phyloP scores from a whole-genome alignment of 2,329 filamentous ascomycete genomes.

The Fusarium incarnatum region DNA sequence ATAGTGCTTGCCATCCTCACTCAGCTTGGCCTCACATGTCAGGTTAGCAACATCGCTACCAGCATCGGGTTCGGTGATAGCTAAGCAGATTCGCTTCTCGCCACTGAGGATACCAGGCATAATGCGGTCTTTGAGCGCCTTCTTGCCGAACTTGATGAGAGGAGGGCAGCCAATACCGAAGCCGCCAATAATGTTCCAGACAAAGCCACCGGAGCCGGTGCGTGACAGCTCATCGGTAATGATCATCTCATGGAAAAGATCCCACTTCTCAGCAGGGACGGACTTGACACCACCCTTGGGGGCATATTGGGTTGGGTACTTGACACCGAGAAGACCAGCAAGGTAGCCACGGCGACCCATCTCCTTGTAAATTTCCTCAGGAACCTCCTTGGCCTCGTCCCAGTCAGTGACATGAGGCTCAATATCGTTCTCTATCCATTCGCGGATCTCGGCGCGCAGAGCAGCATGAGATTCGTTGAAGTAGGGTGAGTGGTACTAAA shows the following conservation, averaged over 20 bases:
- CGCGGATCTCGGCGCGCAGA: conserved; percentile 87
- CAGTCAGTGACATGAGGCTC: conserved; percentile 94
- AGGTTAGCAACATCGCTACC: conserved; percentile 96
- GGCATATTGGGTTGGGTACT: conserved; percentile 83
- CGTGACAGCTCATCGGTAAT: conserved; percentile 95
- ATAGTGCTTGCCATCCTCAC: conserved; percentile 96
- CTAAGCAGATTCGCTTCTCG: conserved; percentile 96
- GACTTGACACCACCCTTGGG: conserved; percentile 75
- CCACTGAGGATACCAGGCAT: conserved; percentile 88
- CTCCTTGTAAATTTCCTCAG: conserved; percentile 90
- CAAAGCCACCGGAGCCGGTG: conserved; percentile 87
- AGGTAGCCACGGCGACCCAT: conserved; percentile 95
- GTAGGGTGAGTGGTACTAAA: conserved; percentile 92
- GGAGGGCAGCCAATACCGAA: conserved; percentile 95
- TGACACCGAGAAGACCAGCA: conserved; percentile 86
- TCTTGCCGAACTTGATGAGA: conserved; percentile 89
- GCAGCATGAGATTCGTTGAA: conserved; percentile 94
- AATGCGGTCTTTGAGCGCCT: conserved; percentile 86
- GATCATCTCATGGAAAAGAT: conserved; percentile 97
- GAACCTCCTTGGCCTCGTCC: conserved; percentile 95
- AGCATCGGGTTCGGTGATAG: conserved; percentile 96
- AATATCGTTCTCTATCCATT: conserved; percentile 90
- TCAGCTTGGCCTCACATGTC: conserved; percentile 94
- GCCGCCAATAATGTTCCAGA: conserved; percentile 98
- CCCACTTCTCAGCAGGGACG: conserved; percentile 90